Percentiles rank a stretch among this genome's conserved stretches.
Evolutionary conservation across 163 green algal genomes (phyloP).

Genomic region (Scenedesmus sp.): DNA sequence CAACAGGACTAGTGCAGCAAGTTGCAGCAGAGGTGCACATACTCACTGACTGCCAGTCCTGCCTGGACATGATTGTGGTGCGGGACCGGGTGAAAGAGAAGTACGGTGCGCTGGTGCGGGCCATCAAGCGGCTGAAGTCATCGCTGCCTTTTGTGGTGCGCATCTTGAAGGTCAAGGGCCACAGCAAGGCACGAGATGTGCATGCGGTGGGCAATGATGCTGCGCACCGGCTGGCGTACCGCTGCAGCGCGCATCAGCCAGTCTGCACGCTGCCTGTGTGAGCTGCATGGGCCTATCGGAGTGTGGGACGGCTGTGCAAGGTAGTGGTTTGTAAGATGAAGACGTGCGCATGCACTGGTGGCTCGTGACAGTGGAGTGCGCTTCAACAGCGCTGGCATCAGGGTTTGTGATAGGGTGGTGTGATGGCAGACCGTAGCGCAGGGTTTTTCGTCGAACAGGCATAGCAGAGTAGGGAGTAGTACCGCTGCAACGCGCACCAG

Average conservation of each 20-base stretch:
- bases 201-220: conserved; percentile 1
- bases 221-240: conserved; percentile 24
- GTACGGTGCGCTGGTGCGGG: neutral
- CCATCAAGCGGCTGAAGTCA: conserved; percentile 32
- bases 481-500: no score
- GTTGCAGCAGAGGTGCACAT: conserved; percentile 37
- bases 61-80: conserved; percentile 11
- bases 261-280: conserved; percentile 26
- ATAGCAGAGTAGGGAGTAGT: no score
- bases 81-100: neutral
- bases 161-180: conserved; percentile 29
- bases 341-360: neutral
- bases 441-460: no score
- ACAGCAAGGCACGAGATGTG: conserved; percentile 12
- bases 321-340: no score
- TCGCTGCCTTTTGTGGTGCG: conserved; percentile 19
- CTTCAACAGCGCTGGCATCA: neutral
- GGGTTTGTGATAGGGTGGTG: no score
- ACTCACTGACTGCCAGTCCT: conserved; percentile 24
- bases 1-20: conserved; percentile 7
- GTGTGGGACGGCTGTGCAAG: no score
- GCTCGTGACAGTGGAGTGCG: neutral
- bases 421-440: no score
- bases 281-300: neutral
- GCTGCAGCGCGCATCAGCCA: conserved; percentile 2